These are phyloP conservation scores for Amylostereum chailletii DNA, from an alignment of 1,284 basidiomycete species.

Conservation along the genomic window DNA sequence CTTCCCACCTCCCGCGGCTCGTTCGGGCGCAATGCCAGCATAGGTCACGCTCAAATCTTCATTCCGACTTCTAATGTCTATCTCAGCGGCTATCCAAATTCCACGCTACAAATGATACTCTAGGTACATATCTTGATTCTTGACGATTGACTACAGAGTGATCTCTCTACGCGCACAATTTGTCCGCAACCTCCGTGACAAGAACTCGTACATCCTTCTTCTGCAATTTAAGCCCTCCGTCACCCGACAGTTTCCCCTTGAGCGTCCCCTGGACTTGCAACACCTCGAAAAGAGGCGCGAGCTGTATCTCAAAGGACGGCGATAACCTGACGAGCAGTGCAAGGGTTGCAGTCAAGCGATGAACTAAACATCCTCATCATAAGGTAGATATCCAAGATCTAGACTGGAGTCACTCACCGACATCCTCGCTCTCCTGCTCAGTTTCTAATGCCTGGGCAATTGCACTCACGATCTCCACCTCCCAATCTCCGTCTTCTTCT, in stretches of 20 bases:
- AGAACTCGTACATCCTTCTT: constrained; percentile 59
- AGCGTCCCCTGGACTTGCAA: constrained; percentile 52
- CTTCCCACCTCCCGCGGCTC: too few relatives aligned
- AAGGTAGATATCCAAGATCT: neutral
- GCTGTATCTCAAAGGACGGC: constrained; percentile 46
- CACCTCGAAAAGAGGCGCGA: constrained; percentile 58
- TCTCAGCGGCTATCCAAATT: too few relatives aligned
- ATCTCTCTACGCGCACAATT: constrained; percentile 28
- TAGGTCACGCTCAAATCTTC: too few relatives aligned
- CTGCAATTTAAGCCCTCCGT: constrained; percentile 40
- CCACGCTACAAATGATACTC: too few relatives aligned
- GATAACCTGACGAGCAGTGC: constrained; percentile 68
- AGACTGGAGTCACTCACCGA: constrained; percentile 43
- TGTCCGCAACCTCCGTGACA: constrained; percentile 54
- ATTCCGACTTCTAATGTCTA: too few relatives aligned
- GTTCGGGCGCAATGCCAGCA: too few relatives aligned
- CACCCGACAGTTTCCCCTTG: constrained; percentile 41
- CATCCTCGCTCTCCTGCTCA: constrained; percentile 70
- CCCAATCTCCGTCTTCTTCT: constrained; percentile 69
- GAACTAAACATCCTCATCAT: constrained; percentile 41
- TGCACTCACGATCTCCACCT: constrained; percentile 74
- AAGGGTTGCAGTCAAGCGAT: constrained; percentile 71
- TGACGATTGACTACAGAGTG: too few relatives aligned
- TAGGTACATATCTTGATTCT: too few relatives aligned
- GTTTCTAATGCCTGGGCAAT: constrained; percentile 65